Conservation (phyloP, 345 rosid genomes). For the Leavenworthia alabamica region DNA sequence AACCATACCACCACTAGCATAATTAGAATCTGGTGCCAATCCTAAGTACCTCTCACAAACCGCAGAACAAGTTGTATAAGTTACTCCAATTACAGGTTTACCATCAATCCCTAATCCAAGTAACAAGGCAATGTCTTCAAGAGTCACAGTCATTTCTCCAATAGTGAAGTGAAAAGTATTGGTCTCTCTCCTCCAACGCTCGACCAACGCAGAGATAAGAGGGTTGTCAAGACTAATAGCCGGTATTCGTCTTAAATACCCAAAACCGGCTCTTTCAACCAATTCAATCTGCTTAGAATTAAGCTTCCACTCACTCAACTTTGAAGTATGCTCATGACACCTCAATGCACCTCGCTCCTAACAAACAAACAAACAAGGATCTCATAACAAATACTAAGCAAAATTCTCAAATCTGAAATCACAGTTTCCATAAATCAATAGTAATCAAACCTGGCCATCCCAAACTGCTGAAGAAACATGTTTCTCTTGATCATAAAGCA, state of each 20-base stretch:
- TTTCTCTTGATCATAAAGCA: conserved; percentile 76
- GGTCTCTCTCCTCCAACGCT: conserved; percentile 95
- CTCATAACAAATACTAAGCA: not conserved
- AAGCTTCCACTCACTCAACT: conserved; percentile 86
- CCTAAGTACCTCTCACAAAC: conserved; percentile 75
- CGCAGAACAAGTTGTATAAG: conserved; percentile 61
- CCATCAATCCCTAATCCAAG: conserved; percentile 88
- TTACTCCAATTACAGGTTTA: conserved; percentile 83
- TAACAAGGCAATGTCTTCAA: conserved; percentile 68
- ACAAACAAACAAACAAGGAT: not conserved
- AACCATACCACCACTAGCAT: conserved; percentile 98
- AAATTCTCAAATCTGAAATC: not conserved
- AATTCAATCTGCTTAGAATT: conserved; percentile 61
- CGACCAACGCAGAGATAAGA: conserved; percentile 84
- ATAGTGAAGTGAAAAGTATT: conserved; percentile 80
- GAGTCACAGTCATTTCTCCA: conserved; percentile 93
- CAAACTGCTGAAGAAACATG: conserved; percentile 81
- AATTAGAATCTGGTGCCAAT: conserved; percentile 54
- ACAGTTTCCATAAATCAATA: not conserved
- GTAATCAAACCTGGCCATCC: conserved; percentile 59
- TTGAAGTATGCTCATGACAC: conserved; percentile 95
- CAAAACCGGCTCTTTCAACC: conserved; percentile 88
- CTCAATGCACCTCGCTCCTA: conserved; percentile 98
- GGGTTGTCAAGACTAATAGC: conserved; percentile 93
- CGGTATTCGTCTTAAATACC: conserved; percentile 75